Percentiles rank a stretch among this genome's conserved stretches.
These are phyloP conservation scores for Pulveroboletus sp. DNA, from an alignment of 768 basidiomycete genomes.

Conservation along the genomic window DNA sequence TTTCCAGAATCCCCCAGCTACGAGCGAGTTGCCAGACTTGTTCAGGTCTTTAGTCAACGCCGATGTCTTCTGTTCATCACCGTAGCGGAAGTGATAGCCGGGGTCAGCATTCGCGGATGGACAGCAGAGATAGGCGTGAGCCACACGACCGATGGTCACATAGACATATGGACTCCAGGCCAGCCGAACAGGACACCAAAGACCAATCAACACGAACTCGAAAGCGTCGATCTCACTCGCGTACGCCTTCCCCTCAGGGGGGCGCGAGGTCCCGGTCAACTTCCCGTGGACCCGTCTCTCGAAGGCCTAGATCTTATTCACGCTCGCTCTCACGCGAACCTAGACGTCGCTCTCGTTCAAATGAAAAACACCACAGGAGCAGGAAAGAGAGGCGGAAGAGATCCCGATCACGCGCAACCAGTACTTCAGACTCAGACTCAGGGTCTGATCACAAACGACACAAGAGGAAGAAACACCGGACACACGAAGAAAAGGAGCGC, in stretches of 20 bases:
- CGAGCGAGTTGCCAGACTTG: no score
- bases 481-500: slow-evolving; percentile 46
- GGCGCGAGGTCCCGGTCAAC: slow-evolving; percentile 26
- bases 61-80: slow-evolving; percentile 21
- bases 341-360: slow-evolving; percentile 34
- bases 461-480: slow-evolving; percentile 44
- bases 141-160: slow-evolving; percentile 18
- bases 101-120: slow-evolving; percentile 11
- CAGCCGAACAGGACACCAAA: slow-evolving; percentile 7
- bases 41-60: neutral
- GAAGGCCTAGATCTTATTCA: slow-evolving; percentile 17
- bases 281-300: slow-evolving; percentile 15
- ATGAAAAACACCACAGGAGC: slow-evolving; percentile 21
- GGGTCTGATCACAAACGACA: slow-evolving; percentile 33
- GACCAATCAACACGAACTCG: slow-evolving; percentile 3
- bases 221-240: slow-evolving; percentile 20
- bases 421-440: slow-evolving; percentile 34
- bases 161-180: slow-evolving; percentile 12
- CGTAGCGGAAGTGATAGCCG: slow-evolving; percentile 23
- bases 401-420: slow-evolving; percentile 38
- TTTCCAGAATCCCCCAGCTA: no score
- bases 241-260: slow-evolving; percentile 16
- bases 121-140: slow-evolving; percentile 14
- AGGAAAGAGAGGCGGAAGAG: slow-evolving; percentile 30
- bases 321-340: slow-evolving; percentile 27